Evolutionary conservation across 2,329 filamentous ascomycete species (phyloP).

Genomic region (Metarhizium brunneum): DNA sequence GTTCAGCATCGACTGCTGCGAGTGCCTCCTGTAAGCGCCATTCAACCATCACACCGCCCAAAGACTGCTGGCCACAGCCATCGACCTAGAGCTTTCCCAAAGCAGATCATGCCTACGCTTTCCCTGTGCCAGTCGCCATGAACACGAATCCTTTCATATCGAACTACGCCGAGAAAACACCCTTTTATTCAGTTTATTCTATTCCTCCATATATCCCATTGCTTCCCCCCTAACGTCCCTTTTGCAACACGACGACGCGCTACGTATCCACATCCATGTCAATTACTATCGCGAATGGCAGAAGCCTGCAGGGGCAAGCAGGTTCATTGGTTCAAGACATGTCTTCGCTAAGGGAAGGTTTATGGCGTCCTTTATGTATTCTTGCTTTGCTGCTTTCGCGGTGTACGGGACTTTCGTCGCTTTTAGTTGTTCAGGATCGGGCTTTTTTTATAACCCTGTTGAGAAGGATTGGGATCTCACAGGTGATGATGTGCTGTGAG

Average conservation of each 20-base stretch:
- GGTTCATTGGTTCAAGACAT: neutral
- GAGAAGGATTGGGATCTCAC: neutral
- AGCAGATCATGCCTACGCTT: neutral
- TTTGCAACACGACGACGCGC: neutral
- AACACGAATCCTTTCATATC: neutral
- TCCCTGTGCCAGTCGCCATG: neutral
- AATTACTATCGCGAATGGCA: neutral
- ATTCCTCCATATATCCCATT: neutral
- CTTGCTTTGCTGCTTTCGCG: neutral
- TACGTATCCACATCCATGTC: neutral
- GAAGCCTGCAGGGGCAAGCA: neutral
- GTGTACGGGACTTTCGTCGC: neutral
- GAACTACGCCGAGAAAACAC: neutral
- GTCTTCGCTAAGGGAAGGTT: neutral
- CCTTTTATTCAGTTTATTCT: neutral
- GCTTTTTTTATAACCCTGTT: neutral
- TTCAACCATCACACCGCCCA: neutral
- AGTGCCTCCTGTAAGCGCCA: constrained; percentile 26
- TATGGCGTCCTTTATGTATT: neutral
- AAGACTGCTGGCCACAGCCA: neutral
- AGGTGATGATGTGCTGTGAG: constrained; percentile 1
- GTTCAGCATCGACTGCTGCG: constrained; percentile 30
- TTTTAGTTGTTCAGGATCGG: neutral
- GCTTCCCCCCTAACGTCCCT: neutral
- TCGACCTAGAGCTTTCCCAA: neutral